Evolutionary conservation across 805 yeast species (phyloP).

Genomic region (Cyberlindnera petersonii): DNA sequence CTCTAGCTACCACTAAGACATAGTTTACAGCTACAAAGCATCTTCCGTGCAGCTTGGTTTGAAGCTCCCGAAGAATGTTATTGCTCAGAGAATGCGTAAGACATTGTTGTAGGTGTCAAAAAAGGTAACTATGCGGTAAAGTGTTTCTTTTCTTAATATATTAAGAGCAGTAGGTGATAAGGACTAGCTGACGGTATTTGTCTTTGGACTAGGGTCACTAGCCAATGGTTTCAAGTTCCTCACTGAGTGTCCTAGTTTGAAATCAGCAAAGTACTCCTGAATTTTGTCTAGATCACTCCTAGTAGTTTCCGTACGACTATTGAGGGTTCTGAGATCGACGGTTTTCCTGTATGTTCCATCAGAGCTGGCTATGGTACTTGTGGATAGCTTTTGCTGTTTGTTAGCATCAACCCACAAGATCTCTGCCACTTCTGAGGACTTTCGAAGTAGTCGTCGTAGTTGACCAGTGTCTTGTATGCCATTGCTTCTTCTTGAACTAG

Average conservation of each 20-base stretch:
- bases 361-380: slow-evolving; percentile 3
- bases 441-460: slow-evolving; percentile 5
- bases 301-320: neutral
- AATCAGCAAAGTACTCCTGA: slow-evolving; percentile 13
- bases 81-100: no score
- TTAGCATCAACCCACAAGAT: slow-evolving; percentile 9
- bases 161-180: no score
- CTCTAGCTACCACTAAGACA: no score
- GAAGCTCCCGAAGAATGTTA: no score
- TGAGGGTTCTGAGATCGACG: slow-evolving; percentile 2
- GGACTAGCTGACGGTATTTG: slow-evolving; percentile 5
- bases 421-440: slow-evolving; percentile 10
- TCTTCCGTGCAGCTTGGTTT: no score
- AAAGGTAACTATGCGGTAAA: no score
- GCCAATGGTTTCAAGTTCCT: neutral
- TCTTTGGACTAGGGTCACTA: slow-evolving; percentile 12
- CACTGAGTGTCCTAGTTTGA: slow-evolving; percentile 5
- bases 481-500: neutral
- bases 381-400: neutral
- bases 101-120: no score
- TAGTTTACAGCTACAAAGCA: no score
- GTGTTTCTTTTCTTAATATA: no score
- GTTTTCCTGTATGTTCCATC: slow-evolving; percentile 3
- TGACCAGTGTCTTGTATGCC: slow-evolving; percentile 2
- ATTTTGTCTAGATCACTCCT: slow-evolving; percentile 4